phyloP scores from a whole-genome alignment of 345 rosid genomes.

The Garcia nutans region DNA sequence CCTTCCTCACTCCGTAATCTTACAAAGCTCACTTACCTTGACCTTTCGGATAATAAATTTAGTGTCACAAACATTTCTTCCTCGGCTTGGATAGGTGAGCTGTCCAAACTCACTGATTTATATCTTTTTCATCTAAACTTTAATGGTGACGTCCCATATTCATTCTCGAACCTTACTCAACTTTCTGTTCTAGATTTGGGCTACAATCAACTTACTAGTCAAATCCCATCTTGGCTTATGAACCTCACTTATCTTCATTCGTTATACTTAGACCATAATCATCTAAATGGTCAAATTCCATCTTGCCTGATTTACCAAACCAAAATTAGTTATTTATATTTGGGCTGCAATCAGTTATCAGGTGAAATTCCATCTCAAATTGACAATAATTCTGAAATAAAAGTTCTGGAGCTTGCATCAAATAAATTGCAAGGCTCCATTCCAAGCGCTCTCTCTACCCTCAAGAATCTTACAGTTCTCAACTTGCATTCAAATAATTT shows the following conservation, averaged over 20 bases:
- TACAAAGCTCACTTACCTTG: not conserved
- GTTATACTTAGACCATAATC: not conserved
- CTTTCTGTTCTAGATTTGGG: not conserved
- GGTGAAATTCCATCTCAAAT: slow-evolving; percentile 1
- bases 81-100: not conserved
- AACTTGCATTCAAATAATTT: not conserved
- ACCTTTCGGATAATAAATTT: not conserved
- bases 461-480: not conserved
- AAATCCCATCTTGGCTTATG: not conserved
- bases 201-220: slow-evolving; percentile 4
- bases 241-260: not conserved
- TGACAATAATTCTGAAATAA: too few species aligned
- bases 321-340: not conserved
- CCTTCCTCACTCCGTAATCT: too few species aligned
- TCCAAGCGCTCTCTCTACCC: not conserved
- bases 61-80: not conserved
- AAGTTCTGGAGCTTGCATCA: not conserved
- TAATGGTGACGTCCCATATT: slow-evolving; percentile 17
- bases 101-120: not conserved
- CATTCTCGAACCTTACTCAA: slow-evolving; percentile 14
- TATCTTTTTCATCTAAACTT: not conserved
- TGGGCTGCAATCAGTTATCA: not conserved
- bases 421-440: not conserved
- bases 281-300: not conserved
- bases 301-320: not conserved